Percentiles rank a stretch among this genome's conserved stretches.
Evolutionary conservation across 1,139 yeast genomes (phyloP).

Genomic region (Pichia terricola): DNA sequence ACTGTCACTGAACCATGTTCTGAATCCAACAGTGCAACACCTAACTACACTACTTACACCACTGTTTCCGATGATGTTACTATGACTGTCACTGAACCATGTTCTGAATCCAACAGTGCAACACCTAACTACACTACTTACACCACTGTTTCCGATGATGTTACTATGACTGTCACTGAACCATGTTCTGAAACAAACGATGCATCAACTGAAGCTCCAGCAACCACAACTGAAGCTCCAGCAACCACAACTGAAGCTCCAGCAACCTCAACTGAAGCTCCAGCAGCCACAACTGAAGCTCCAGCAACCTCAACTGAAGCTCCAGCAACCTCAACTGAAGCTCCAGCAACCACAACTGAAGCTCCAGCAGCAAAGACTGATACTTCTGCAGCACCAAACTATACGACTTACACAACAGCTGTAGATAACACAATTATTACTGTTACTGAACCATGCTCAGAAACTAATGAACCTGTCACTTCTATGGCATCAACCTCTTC

Average conservation of each 20-base stretch:
- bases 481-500: neutral
- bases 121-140: neutral
- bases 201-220: no score
- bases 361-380: neutral
- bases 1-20: constrained; percentile 3
- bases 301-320: neutral
- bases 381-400: neutral
- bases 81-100: no score
- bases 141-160: no score
- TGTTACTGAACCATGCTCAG: neutral
- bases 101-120: neutral
- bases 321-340: neutral
- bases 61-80: no score
- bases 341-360: neutral
- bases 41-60: neutral
- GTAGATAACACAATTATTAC: neutral
- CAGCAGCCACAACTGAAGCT: neutral
- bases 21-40: constrained; percentile 1
- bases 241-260: no score
- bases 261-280: neutral
- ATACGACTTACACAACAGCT: neutral
- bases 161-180: no score
- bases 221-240: no score
- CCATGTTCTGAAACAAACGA: no score
- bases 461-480: neutral